Evolutionary conservation across 805 yeast genomes (phyloP), one percentile per base, ranked within the genome.

Genomic region (Candida namnaoensis): DNA sequence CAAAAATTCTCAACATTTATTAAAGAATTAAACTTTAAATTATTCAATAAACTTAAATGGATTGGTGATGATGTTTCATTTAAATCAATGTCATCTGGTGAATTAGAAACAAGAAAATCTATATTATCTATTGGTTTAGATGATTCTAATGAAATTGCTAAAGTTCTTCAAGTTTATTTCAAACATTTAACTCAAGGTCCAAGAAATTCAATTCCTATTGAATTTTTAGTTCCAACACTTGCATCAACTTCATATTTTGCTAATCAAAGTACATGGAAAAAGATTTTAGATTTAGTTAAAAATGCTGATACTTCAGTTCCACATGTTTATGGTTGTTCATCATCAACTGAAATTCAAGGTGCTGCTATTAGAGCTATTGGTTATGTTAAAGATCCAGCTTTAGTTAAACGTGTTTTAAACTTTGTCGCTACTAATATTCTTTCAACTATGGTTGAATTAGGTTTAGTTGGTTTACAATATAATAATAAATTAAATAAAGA

Each of bases 361-460:
- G 65, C 71, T 7, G 82, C 85, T 0, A 58, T 81, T 6, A 65
- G 73, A 33, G 67, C 82, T 4, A 57, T 82, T 14, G 77, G 82
- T 0, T 79, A 69, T 50, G 66, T 69, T 23, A 49, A 58, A 10
- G 67, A 69, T 38, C 57, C 54, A 8, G 75, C 72, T 13, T 55
- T 80, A 42, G 65, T 76, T 27, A 62, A 64, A 34, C 76, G 78
- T 51, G 68, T 79, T 0, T 64, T 82, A 47, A 78, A 78, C 46
- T 80, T 72, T 52, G 74, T 81, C 12, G 56, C 61, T 41, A 71
- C 73, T 37, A 81, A 80, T 52, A 71, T 78, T 41, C 82, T 77
- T 47, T 64, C 73, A 8, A 66, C 64, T 27, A 55, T 74, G 51
- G 69, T 80, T 36, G 88, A 80, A 49, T 50, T 74, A 40, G 78